Conservation (phyloP, 345 rosid species). For the Syzygium aromaticum region DNA sequence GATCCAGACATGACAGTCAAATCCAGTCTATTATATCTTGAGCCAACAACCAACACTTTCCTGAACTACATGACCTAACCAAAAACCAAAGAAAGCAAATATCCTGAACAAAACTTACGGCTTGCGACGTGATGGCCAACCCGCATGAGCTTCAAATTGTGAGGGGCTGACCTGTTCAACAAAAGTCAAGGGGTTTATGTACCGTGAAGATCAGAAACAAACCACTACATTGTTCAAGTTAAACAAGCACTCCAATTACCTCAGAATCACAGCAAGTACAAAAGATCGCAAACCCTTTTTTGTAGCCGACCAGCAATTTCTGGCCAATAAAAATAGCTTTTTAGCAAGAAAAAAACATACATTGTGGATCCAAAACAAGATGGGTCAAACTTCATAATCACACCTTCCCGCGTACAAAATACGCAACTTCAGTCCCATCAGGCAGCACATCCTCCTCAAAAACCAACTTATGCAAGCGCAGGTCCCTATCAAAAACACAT, state of each 20-base stretch:
- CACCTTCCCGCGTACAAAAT: conserved; percentile 81
- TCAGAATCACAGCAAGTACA: conserved; percentile 75
- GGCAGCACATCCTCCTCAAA: conserved; percentile 79
- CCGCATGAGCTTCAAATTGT: conserved; percentile 95
- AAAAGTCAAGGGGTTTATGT: conserved; percentile 9
- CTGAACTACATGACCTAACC: background rate
- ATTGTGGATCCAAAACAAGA: background rate
- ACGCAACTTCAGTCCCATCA: conserved; percentile 88
- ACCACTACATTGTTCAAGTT: background rate
- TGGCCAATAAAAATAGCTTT: conserved; percentile 19
- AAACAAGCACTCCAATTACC: conserved; percentile 26
- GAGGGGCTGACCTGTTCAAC: conserved; percentile 78
- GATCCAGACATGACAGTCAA: background rate
- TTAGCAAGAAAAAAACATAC: background rate
- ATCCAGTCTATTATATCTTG: background rate
- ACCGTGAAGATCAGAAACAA: background rate
- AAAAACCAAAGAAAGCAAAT: background rate
- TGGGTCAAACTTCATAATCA: background rate
- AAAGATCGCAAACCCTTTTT: conserved; percentile 69
- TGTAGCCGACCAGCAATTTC: conserved; percentile 83
- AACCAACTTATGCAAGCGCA: conserved; percentile 76
- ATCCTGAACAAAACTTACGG: conserved; percentile 55
- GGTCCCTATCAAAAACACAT: conserved; percentile 45
- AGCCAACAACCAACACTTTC: background rate
- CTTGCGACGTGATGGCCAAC: conserved; percentile 80